A percentile compares a stretch with the other conserved stretches of the same genome.
phyloP scores from a whole-genome alignment of 164 flowering plant genomes.

The Euptelea pleiosperma region DNA sequence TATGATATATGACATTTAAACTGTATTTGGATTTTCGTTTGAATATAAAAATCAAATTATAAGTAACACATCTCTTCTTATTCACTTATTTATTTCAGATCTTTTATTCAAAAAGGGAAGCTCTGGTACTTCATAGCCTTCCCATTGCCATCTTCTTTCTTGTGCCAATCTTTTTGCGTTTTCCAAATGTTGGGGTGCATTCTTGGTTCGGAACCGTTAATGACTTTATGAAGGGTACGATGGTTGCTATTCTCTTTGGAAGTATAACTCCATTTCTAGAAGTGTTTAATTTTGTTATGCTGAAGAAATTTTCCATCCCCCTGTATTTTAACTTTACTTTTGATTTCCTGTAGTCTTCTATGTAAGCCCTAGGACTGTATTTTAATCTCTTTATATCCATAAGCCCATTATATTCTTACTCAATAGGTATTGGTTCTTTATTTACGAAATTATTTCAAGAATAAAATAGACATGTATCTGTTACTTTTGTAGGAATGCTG shows the following conservation, averaged over 20 bases:
- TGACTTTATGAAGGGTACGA: conserved; percentile 70
- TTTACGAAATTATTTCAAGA: too few relatives aligned
- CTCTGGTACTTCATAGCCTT: conserved; percentile 64
- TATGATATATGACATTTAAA: too few relatives aligned
- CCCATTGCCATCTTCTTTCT: conserved; percentile 60
- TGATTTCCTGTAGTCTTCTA: background rate
- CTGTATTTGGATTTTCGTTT: conserved; percentile 3
- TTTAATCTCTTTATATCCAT: too few relatives aligned
- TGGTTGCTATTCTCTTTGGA: background rate
- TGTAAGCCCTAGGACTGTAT: background rate
- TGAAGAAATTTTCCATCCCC: background rate
- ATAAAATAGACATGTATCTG: too few relatives aligned
- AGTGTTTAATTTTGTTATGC: background rate
- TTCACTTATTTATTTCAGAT: conserved; percentile 41
- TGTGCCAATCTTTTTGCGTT: conserved; percentile 47
- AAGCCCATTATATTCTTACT: too few relatives aligned
- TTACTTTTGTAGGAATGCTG: conserved; percentile 57
- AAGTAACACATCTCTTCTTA: background rate
- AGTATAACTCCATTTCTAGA: background rate
- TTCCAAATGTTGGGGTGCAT: conserved; percentile 31
- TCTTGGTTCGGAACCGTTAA: conserved; percentile 36
- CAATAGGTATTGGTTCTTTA: too few relatives aligned
- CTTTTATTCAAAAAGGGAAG: conserved; percentile 60
- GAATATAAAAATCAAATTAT: conserved; percentile 1
- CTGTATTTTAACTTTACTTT: background rate